Conservation (phyloP, 208 protist species). For the Leishmania arabica region DNA sequence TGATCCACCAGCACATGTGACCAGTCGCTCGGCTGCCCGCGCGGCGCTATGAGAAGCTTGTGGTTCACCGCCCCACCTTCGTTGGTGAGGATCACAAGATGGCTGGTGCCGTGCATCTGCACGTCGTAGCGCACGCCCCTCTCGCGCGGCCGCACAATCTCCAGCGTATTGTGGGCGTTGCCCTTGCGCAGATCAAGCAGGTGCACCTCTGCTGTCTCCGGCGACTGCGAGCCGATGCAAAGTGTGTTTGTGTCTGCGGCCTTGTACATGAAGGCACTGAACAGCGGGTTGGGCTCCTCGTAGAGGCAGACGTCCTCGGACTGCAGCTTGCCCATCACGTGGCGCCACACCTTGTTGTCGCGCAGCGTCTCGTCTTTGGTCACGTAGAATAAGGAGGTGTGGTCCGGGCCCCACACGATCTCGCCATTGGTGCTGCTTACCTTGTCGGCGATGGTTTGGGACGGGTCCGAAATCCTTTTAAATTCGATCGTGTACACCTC, state of each 20-base stretch:
- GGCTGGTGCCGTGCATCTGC: constrained; percentile 72
- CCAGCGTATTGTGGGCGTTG: constrained; percentile 51
- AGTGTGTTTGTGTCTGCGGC: constrained; percentile 68
- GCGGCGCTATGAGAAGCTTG: constrained; percentile 66
- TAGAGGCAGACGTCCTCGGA: constrained; percentile 80
- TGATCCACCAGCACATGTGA: constrained; percentile 53
- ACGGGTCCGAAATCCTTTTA: constrained; percentile 26
- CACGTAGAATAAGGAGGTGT: constrained; percentile 79
- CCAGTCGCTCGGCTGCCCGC: constrained; percentile 51
- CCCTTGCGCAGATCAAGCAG: constrained; percentile 78
- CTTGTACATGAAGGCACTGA: constrained; percentile 59
- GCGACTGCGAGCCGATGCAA: constrained; percentile 59
- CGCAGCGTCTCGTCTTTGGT: constrained; percentile 81
- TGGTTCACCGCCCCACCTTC: constrained; percentile 73
- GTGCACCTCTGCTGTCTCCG: constrained; percentile 80
- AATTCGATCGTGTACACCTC: constrained; percentile 88
- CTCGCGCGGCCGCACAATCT: constrained; percentile 73
- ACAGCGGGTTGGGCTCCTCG: constrained; percentile 77
- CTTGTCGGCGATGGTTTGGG: constrained; percentile 39
- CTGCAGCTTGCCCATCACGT: constrained; percentile 75
- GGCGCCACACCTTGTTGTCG: constrained; percentile 87
- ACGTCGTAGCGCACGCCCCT: constrained; percentile 82
- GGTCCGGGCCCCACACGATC: constrained; percentile 71
- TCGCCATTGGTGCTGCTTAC: constrained; percentile 75
- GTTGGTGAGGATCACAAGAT: constrained; percentile 84